Evolutionary conservation across 441 rosid species (phyloP), one percentile per base, ranked within the genome.

Genomic region (Gossypium davidsonii): DNA sequence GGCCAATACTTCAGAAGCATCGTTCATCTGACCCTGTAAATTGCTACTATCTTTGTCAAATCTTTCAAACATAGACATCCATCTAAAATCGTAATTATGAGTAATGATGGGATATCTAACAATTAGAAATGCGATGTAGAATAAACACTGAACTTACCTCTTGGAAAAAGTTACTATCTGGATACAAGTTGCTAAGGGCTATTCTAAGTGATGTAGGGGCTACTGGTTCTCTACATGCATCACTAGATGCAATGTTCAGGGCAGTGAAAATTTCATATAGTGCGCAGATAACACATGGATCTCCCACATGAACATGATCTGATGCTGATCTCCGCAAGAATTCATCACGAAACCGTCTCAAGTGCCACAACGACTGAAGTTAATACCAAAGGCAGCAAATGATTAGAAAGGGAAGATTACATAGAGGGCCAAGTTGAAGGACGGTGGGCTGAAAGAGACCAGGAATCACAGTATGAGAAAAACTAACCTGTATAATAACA

Each of bases 11-110:
- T 94, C 98, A 73, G 97, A 92, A 75, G 99, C 97, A 82, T 94
- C 99, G 74, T 94, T 94, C 99, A 94, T 94, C 85, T 94, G 96
- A 74, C 88, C 97, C 99, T 94, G 96, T 70, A 58, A 76, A 77
- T 77, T 48, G 68, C 70, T 21, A 60, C 42, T 18, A 73, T 73
- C 48, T 72, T 74, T 53, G 68, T 62, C 74, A 49, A n/a, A 39
- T 76, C 34, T 42, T 67, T 68, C 46, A 49, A 49, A 25, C 12
- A 52, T 17, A 23, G 28, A 63, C 37, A 58, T 62, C 42, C 28
- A 26, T 20, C 17, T 11, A 73, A 77, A 74, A 53, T 51, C 21
- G 42, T 52, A 14, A 57, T 31, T 28, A 67, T 48, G 39, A 56
- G 21, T 66, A 56, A 66, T 34, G 37, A 79, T 42, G 28, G 20